Evolutionary conservation across 2,329 filamentous ascomycete genomes (phyloP).

Genomic region (Ceratocystis albifundus): DNA sequence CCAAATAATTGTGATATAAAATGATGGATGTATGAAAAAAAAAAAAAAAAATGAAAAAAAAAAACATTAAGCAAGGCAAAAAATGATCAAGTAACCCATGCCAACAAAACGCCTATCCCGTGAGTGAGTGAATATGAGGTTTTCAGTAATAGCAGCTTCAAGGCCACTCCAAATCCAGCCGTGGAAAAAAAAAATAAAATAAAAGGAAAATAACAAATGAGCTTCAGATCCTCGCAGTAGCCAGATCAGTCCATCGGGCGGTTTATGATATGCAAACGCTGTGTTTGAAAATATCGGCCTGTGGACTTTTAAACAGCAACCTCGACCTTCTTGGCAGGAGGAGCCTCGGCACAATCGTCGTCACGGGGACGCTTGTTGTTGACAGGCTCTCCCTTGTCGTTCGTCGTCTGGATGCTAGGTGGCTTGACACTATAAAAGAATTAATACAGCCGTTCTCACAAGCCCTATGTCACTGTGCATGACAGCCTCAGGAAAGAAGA

Average conservation of each 20-base stretch:
- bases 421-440: conserved; percentile 29
- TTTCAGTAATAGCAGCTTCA: conserved; percentile 9
- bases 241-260: not conserved
- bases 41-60: conserved; percentile 15
- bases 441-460: conserved; percentile 12
- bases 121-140: conserved; percentile 19
- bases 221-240: not conserved
- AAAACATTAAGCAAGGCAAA: conserved; percentile 11
- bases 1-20: not conserved
- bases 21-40: not conserved
- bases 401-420: conserved; percentile 38
- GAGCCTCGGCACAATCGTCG: conserved; percentile 35
- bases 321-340: conserved; percentile 53
- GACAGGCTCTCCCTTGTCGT: conserved; percentile 31
- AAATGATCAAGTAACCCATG: conserved; percentile 3
- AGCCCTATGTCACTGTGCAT: conserved; percentile 18
- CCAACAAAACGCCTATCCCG: conserved; percentile 20
- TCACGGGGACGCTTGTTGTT: conserved; percentile 47
- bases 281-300: not conserved
- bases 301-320: conserved; percentile 27
- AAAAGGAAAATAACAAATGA: conserved; percentile 1
- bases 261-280: not conserved
- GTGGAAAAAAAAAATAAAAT: too few relatives aligned
- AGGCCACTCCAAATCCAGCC: conserved; percentile 12
- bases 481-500: conserved; percentile 7